Percentiles rank a stretch among this genome's conserved stretches.
Conservation (phyloP, 1,139 yeast species). For the Kurtzmaniella natalensis region DNA sequence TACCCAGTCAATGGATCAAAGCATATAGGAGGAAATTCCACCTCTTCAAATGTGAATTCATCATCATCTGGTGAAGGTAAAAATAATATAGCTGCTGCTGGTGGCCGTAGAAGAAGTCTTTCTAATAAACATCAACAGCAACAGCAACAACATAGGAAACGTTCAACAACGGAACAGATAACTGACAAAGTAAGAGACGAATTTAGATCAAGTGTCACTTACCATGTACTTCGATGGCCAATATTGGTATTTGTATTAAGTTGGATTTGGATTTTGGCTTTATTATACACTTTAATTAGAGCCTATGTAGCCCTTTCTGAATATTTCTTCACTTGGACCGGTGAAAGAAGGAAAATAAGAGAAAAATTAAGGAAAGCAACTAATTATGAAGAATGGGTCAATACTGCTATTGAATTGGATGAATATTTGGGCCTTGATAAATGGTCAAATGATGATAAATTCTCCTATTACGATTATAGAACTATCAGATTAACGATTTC, state of each 20-base stretch:
- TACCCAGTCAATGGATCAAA: slow-evolving; percentile 42
- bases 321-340: slow-evolving; percentile 54
- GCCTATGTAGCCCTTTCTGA: slow-evolving; percentile 65
- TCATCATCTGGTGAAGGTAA: too few relatives aligned
- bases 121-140: slow-evolving; percentile 1
- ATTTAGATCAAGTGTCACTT: slow-evolving; percentile 45
- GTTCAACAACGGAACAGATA: slow-evolving; percentile 2
- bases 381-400: slow-evolving; percentile 59
- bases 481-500: slow-evolving; percentile 50
- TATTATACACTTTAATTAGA: slow-evolving; percentile 50
- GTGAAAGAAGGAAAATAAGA: slow-evolving; percentile 49
- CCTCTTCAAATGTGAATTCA: background rate
- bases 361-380: slow-evolving; percentile 44
- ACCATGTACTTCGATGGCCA: slow-evolving; percentile 63
- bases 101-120: background rate
- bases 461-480: slow-evolving; percentile 65
- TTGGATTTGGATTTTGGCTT: slow-evolving; percentile 53
- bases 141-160: slow-evolving; percentile 3
- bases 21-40: background rate
- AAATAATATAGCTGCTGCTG: background rate
- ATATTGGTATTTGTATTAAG: slow-evolving; percentile 43
- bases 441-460: slow-evolving; percentile 62
- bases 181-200: slow-evolving; percentile 34
- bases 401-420: slow-evolving; percentile 56
- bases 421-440: slow-evolving; percentile 51